Percentiles rank a stretch among this genome's conserved stretches.
Conservation (phyloP, 164 flowering plant genomes). For the Dillenia suffruticosa region DNA sequence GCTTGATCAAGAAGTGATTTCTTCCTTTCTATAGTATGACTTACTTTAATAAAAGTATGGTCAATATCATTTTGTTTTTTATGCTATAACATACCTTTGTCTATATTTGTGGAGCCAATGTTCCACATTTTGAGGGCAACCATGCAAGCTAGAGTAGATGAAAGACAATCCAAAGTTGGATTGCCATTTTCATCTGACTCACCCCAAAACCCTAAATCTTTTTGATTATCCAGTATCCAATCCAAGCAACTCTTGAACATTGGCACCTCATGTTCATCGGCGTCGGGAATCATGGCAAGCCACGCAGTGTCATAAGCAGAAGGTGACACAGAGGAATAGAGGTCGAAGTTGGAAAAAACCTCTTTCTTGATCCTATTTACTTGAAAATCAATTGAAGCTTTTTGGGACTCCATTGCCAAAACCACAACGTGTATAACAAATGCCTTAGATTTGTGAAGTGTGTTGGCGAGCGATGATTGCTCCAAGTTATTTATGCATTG, state of each 20-base stretch:
- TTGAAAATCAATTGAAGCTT: constrained; percentile 8
- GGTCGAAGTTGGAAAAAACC: constrained; percentile 15
- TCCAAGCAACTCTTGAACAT: constrained; percentile 32
- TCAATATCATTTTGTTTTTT: too few species aligned
- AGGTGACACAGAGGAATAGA: constrained; percentile 20
- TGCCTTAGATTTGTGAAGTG: too few species aligned
- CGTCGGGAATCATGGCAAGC: constrained; percentile 45
- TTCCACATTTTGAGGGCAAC: constrained; percentile 41
- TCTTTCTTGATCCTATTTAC: constrained; percentile 19
- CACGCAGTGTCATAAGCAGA: constrained; percentile 61
- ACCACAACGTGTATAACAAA: too few species aligned
- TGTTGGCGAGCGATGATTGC: too few species aligned
- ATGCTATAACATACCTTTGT: constrained; percentile 21
- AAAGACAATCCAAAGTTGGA: constrained; percentile 30
- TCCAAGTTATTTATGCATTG: too few species aligned
- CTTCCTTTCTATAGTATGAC: too few species aligned
- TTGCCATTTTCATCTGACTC: constrained; percentile 11
- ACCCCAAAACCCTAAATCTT: constrained; percentile 41
- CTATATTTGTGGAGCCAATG: constrained; percentile 11
- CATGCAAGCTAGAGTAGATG: constrained; percentile 41
- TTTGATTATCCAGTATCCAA: constrained; percentile 40
- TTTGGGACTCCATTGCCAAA: too few species aligned
- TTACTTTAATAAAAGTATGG: too few species aligned
- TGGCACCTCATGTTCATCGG: constrained; percentile 10
- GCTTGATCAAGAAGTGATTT: too few species aligned